A percentile compares a stretch with the other conserved stretches of the same genome.
Evolutionary conservation across 805 yeast species (phyloP).

Genomic region (Wickerhamomyces bovis): DNA sequence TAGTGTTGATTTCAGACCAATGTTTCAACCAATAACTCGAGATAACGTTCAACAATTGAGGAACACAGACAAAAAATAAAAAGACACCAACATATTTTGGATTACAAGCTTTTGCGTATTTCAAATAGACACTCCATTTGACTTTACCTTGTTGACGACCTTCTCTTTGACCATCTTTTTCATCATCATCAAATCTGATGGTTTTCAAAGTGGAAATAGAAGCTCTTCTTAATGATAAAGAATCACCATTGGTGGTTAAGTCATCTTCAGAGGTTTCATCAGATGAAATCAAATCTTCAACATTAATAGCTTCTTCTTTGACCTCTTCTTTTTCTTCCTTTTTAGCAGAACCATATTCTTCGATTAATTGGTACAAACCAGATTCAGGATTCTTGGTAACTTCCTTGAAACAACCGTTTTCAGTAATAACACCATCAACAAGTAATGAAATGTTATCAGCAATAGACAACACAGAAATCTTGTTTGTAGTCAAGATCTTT

Average conservation of each 20-base stretch:
- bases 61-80: slow-evolving; percentile 45
- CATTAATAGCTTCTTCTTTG: slow-evolving; percentile 22
- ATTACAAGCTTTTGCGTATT: slow-evolving; percentile 86
- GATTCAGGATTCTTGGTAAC: slow-evolving; percentile 41
- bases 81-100: slow-evolving; percentile 55
- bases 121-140: slow-evolving; percentile 75
- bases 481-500: slow-evolving; percentile 79
- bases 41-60: slow-evolving; percentile 56
- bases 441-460: slow-evolving; percentile 70
- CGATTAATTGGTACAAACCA: slow-evolving; percentile 47
- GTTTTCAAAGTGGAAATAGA: slow-evolving; percentile 44
- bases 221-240: slow-evolving; percentile 52
- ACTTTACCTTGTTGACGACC: slow-evolving; percentile 92
- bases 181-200: slow-evolving; percentile 30
- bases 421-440: slow-evolving; percentile 59
- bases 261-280: slow-evolving; percentile 27
- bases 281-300: slow-evolving; percentile 15
- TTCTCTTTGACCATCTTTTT: slow-evolving; percentile 44
- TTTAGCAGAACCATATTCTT: slow-evolving; percentile 46
- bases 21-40: slow-evolving; percentile 92
- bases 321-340: slow-evolving; percentile 14
- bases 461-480: slow-evolving; percentile 71
- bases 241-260: slow-evolving; percentile 25
- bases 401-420: slow-evolving; percentile 56
- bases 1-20: slow-evolving; percentile 90